Percentiles rank a stretch among this genome's conserved stretches.
Conservation (phyloP, 176 grass and related monocot genomes). For the Triticum aestivum region DNA sequence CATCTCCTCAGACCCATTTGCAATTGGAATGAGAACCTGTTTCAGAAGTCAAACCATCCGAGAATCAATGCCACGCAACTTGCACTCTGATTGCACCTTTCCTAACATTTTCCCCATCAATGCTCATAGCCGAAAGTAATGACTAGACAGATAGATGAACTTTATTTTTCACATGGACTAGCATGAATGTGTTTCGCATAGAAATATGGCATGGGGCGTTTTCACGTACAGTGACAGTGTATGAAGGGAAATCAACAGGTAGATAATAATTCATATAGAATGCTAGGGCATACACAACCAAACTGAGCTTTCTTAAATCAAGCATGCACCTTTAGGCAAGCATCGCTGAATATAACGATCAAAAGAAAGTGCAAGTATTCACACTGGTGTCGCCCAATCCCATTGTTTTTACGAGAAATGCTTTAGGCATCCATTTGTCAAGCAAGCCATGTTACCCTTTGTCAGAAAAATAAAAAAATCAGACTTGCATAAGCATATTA, state of each 20-base stretch:
- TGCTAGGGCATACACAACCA: background rate
- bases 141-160: conserved; percentile 17
- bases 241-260: background rate
- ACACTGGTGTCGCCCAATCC: background rate
- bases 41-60: conserved; percentile 34
- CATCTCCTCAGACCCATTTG: conserved; percentile 94
- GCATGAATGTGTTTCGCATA: background rate
- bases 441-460: background rate
- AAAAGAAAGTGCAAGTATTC: conserved; percentile 4
- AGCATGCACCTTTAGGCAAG: conserved; percentile 10
- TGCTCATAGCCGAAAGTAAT: background rate
- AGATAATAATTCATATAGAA: conserved; percentile 10
- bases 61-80: background rate
- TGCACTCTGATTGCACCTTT: conserved; percentile 1
- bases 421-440: background rate
- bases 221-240: background rate
- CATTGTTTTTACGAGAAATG: background rate
- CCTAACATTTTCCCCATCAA: background rate
- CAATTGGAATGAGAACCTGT: conserved; percentile 90
- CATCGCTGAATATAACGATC: background rate
- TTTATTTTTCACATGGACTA: background rate
- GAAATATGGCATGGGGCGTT: background rate
- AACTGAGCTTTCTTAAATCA: conserved; percentile 17
- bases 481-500: background rate
- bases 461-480: background rate